Base-by-base conservation (phyloP, 352 stramenopile species). In the Blastocystis hominis region DNA sequence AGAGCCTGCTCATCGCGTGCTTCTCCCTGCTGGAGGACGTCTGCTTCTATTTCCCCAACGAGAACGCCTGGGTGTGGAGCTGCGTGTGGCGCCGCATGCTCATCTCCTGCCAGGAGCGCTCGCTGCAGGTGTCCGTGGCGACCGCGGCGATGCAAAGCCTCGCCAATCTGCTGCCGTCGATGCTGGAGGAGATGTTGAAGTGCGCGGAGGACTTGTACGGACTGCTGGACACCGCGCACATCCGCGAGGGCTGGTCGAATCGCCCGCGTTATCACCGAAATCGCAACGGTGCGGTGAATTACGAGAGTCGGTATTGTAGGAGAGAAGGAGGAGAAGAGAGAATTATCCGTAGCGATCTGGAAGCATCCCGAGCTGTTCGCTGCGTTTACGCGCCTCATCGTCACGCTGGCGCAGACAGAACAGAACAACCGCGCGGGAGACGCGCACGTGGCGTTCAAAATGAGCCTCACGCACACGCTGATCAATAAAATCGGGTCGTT, bases 21-120 rank as follows among this genome's bases (percentile, higher is more conserved):
- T 34, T 80, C 1, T 64, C 44, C 3, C 15, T 80, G 70, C 70
- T 80, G 24, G 70, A 80, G 42, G 20, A 17, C 5, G 17, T 20
- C 24, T 80, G 38, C 55, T 80, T 80, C 70, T 80, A 61, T 42
- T 80, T 80, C 53, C 70, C 70, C 5, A 47, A 80, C 42, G 38
- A 61, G 30, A 40, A 46, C 10, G 42, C 30, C 36, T n/a, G 10
- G 24, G 44, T 64, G 17, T 80, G 70, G 70, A 36, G n/a, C 24
- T 47, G 70, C 40, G 63, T 54, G 7, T 80, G 70, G 70, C 24
- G 63, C 4, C 55, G 46, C 36, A 64, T 64, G 53, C 30, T 80
- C 42, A 7, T 42, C 4, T 42, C 40, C 42, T 80, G 70, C 50
- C 70, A 47, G 20, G 70, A 80, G 46, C 53, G 63, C 42, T 30